These are phyloP conservation scores for Pseudomassariella vexata DNA, from an alignment of 2,329 filamentous ascomycete genomes.

Conservation along the genomic window DNA sequence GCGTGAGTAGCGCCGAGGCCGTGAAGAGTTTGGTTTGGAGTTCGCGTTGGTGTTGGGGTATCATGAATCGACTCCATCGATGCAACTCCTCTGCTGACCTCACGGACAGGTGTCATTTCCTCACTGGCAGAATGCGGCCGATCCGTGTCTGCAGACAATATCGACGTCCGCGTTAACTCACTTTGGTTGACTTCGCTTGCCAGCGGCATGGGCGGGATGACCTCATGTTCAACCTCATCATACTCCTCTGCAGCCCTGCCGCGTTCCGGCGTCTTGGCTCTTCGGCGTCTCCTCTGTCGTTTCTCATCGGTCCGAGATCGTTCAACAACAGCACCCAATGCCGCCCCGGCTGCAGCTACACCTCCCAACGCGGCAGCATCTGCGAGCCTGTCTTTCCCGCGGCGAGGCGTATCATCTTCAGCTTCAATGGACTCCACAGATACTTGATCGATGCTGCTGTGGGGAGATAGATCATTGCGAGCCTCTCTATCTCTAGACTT, in stretches of 20 bases:
- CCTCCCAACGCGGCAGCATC: slow-evolving; percentile 38
- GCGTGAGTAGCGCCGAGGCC: slow-evolving; percentile 63
- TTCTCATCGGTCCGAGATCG: slow-evolving; percentile 39
- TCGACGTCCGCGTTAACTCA: slow-evolving; percentile 81
- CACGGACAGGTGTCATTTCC: slow-evolving; percentile 54
- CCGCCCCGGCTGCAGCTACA: slow-evolving; percentile 32
- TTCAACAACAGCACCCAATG: slow-evolving; percentile 31
- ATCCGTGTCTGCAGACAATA: slow-evolving; percentile 76
- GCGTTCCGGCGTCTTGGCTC: slow-evolving; percentile 45
- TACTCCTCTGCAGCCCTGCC: slow-evolving; percentile 43
- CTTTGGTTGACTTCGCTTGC: slow-evolving; percentile 82
- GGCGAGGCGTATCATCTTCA: slow-evolving; percentile 40
- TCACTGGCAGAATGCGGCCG: slow-evolving; percentile 63
- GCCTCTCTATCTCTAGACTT: slow-evolving; percentile 47
- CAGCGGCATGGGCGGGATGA: slow-evolving; percentile 76
- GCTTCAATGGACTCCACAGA: slow-evolving; percentile 38
- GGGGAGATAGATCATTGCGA: slow-evolving; percentile 47
- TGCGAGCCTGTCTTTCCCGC: slow-evolving; percentile 28
- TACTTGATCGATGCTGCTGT: slow-evolving; percentile 40
- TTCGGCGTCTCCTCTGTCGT: slow-evolving; percentile 45
- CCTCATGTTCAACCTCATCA: slow-evolving; percentile 48
- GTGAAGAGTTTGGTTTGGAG: slow-evolving; percentile 44
- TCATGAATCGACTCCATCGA: slow-evolving; percentile 51
- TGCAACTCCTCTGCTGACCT: slow-evolving; percentile 54
- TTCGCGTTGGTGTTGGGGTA: slow-evolving; percentile 56